Evolutionary conservation across 768 basidiomycete species (phyloP).

Genomic region (Phallus indusiatus): DNA sequence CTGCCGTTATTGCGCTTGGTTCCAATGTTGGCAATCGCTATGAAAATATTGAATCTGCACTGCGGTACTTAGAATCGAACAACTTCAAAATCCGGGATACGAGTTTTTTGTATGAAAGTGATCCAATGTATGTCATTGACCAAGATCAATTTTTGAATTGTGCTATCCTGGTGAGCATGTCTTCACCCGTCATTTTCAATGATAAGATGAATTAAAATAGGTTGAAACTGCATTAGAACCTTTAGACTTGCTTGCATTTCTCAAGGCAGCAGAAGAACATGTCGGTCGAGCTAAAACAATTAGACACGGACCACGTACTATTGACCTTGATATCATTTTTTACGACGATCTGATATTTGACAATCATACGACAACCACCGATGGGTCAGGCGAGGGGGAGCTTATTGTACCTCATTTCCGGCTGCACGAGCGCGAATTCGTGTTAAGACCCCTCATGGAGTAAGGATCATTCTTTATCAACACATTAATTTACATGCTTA

Average conservation of each 20-base stretch:
- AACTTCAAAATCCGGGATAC: slow-evolving; percentile 53
- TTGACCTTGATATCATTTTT: slow-evolving; percentile 83
- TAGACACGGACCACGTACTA: slow-evolving; percentile 77
- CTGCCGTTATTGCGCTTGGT: slow-evolving; percentile 70
- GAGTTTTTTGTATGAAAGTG: slow-evolving; percentile 87
- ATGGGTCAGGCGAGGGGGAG: slow-evolving; percentile 48
- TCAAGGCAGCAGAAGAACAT: slow-evolving; percentile 63
- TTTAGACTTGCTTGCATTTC: slow-evolving; percentile 40
- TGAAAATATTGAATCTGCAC: slow-evolving; percentile 68
- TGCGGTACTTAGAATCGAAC: slow-evolving; percentile 53
- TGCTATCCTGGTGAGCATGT: slow-evolving; percentile 67
- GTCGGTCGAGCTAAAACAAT: slow-evolving; percentile 76
- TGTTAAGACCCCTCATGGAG: slow-evolving; percentile 82
- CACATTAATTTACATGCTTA: background rate
- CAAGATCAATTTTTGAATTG: slow-evolving; percentile 87
- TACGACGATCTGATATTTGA: slow-evolving; percentile 59
- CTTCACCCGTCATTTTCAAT: background rate
- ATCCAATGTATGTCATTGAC: slow-evolving; percentile 92
- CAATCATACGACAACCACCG: slow-evolving; percentile 38
- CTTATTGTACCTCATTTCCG: slow-evolving; percentile 81
- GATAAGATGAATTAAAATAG: slow-evolving; percentile 28
- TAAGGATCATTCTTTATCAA: slow-evolving; percentile 29
- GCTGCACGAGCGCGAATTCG: slow-evolving; percentile 82
- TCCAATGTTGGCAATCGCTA: slow-evolving; percentile 88
- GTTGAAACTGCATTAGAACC: slow-evolving; percentile 67